Conservation (phyloP, 192 early-diverging fungal genomes). For the Rhizophlyctis rosea region DNA sequence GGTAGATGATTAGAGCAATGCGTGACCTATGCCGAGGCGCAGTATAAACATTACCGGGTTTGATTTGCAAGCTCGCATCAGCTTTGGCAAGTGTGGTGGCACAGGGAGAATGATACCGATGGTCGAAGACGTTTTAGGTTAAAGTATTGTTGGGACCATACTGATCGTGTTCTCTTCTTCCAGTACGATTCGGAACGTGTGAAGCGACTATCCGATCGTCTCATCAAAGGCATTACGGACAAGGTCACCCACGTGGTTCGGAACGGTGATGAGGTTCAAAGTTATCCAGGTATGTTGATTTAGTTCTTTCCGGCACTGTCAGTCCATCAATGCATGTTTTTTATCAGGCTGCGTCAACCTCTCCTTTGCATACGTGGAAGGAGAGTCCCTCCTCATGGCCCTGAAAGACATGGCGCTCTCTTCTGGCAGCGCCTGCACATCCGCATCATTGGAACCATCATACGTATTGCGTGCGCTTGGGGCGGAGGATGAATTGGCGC, state of each 20-base stretch:
- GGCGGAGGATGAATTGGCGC: constrained; percentile 94
- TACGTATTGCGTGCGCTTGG: constrained; percentile 97
- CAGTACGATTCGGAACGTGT: constrained; percentile 79
- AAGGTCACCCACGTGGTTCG: constrained; percentile 78
- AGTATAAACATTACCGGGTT: not conserved
- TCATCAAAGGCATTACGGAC: constrained; percentile 77
- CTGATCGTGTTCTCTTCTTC: not conserved
- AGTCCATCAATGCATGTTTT: too few relatives aligned
- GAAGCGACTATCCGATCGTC: constrained; percentile 65
- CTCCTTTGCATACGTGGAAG: constrained; percentile 95
- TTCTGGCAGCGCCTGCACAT: constrained; percentile 94
- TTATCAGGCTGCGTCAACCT: constrained; percentile 85
- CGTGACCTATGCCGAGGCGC: not conserved
- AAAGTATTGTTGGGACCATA: not conserved
- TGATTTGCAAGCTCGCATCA: not conserved
- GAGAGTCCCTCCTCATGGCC: constrained; percentile 96
- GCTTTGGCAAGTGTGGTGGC: constrained; percentile 18
- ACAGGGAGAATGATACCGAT: constrained; percentile 22
- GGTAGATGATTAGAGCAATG: not conserved
- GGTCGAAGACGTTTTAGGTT: constrained; percentile 20
- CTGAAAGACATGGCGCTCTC: constrained; percentile 95
- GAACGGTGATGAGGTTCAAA: constrained; percentile 77
- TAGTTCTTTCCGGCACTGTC: too few relatives aligned
- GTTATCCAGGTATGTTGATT: constrained; percentile 61
- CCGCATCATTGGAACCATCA: constrained; percentile 91